phyloP scores from a whole-genome alignment of 495 filamentous ascomycete genomes.

The Penicillium bovifimosum region DNA sequence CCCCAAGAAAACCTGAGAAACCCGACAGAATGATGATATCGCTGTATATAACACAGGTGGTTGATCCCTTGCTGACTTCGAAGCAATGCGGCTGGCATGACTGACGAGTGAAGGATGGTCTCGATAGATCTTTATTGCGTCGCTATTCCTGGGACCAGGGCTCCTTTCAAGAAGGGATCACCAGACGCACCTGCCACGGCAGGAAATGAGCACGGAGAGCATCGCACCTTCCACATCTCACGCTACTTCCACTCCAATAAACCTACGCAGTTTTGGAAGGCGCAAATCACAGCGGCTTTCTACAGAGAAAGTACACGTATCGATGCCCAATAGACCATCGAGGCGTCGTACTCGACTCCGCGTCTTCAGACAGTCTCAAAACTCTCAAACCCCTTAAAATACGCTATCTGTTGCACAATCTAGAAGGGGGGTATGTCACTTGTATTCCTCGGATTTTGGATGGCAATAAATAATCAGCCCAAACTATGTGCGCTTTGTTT shows the following conservation, averaged over 20 bases:
- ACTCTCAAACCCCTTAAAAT: too few species aligned
- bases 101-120: neutral
- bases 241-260: neutral
- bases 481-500: neutral
- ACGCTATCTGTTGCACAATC: neutral
- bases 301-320: neutral
- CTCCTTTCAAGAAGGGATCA: neutral
- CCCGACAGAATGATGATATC: neutral
- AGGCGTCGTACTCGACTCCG: neutral
- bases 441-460: neutral
- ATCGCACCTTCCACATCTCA: neutral
- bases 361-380: neutral
- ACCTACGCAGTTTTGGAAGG: neutral
- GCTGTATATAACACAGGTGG: neutral
- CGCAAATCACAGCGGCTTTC: neutral
- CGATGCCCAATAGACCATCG: neutral
- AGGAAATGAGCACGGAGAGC: neutral
- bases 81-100: neutral
- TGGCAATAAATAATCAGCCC: neutral
- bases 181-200: neutral
- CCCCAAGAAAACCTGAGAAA: constrained; percentile 30
- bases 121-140: too few species aligned
- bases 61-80: neutral
- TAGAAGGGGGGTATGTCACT: neutral
- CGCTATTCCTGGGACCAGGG: neutral